Evolutionary conservation across 2,329 filamentous ascomycete species (phyloP).

Genomic region (Alternaria sp.): DNA sequence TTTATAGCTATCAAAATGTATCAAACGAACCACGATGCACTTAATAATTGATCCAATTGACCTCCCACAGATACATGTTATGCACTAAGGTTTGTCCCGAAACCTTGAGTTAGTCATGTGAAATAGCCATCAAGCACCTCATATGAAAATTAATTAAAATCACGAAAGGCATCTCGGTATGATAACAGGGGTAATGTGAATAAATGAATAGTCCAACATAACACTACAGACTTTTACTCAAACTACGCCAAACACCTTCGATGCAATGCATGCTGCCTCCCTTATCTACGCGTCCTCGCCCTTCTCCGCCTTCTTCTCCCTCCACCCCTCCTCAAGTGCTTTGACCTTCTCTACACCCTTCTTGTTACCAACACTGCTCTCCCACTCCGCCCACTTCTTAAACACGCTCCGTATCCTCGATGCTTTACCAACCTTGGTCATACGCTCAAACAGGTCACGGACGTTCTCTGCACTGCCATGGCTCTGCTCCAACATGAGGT

Average conservation of each 20-base stretch:
- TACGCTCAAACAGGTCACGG: slow-evolving; percentile 82
- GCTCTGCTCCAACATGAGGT: slow-evolving; percentile 82
- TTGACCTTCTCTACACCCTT: slow-evolving; percentile 76
- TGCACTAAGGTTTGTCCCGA: too few species aligned
- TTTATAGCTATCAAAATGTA: too few species aligned
- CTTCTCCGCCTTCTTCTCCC: slow-evolving; percentile 53
- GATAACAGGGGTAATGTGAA: background rate
- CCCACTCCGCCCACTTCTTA: slow-evolving; percentile 89
- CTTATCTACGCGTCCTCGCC: slow-evolving; percentile 21
- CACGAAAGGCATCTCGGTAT: too few species aligned
- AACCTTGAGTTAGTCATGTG: too few species aligned
- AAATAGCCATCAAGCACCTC: too few species aligned
- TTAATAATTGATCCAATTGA: too few species aligned
- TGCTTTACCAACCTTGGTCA: slow-evolving; percentile 74
- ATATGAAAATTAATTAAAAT: fast-evolving
- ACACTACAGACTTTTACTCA: background rate
- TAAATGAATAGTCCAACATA: background rate
- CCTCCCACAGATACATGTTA: too few species aligned
- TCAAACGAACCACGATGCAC: too few species aligned
- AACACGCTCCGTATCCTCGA: slow-evolving; percentile 88
- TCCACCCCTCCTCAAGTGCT: slow-evolving; percentile 75
- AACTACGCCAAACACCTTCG: slow-evolving; percentile 4
- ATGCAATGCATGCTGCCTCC: background rate
- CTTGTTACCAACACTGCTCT: slow-evolving; percentile 72
- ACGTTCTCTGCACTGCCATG: slow-evolving; percentile 65